Percentiles rank a stretch among this genome's conserved stretches.
phyloP scores from a whole-genome alignment of 2,329 filamentous ascomycete species.

The Pyrenochaeta sp. region DNA sequence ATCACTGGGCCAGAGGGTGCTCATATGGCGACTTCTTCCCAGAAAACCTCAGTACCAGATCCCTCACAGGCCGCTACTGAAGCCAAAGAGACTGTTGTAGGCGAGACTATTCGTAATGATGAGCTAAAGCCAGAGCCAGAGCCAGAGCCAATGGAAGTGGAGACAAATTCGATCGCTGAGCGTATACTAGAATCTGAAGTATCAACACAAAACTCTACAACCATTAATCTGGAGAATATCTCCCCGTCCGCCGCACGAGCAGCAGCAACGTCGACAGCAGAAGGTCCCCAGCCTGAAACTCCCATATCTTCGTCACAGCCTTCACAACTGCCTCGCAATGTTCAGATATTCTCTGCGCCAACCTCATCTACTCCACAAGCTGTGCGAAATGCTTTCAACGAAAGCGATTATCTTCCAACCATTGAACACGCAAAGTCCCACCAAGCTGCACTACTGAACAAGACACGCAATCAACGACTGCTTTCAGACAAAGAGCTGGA shows the following conservation, averaged over 20 bases:
- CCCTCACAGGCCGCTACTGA: constrained; percentile 33
- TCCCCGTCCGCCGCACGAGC: constrained; percentile 30
- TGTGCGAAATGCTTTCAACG: constrained; percentile 71
- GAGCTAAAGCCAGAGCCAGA: constrained; percentile 38
- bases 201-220: constrained; percentile 22
- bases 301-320: constrained; percentile 20
- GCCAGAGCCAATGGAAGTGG: constrained; percentile 42
- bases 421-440: constrained; percentile 79
- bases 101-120: constrained; percentile 30
- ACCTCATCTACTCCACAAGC: constrained; percentile 77
- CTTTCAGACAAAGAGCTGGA: constrained; percentile 84
- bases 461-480: constrained; percentile 76
- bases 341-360: constrained; percentile 82
- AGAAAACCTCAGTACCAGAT: constrained; percentile 36
- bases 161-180: constrained; percentile 24
- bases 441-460: constrained; percentile 71
- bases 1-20: constrained; percentile 36
- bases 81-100: constrained; percentile 32
- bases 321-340: constrained; percentile 51
- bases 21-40: constrained; percentile 37
- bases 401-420: constrained; percentile 78
- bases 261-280: constrained; percentile 28
- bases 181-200: constrained; percentile 18
- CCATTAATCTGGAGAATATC: constrained; percentile 23
- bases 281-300: constrained; percentile 23